Percentiles rank a stretch among this genome's conserved stretches.
Conservation (phyloP, 768 basidiomycete genomes). For the Lactarius tabidus region DNA sequence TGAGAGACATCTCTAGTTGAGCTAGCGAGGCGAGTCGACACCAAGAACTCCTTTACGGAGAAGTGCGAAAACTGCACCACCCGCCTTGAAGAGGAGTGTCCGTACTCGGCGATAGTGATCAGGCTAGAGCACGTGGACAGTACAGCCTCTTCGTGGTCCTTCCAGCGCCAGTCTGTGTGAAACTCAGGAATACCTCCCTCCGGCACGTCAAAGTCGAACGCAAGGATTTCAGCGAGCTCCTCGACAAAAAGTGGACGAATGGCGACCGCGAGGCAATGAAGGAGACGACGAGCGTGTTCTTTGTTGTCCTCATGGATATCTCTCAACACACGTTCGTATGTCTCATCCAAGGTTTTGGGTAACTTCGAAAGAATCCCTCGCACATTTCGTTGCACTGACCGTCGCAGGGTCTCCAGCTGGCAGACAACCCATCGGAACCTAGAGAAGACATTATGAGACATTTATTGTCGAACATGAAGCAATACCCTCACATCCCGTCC, state of each 20-base stretch:
- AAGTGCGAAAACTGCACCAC: conserved; percentile 2
- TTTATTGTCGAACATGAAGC: not conserved
- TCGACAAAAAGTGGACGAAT: not conserved
- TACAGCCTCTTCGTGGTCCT: not conserved
- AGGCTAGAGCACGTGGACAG: not conserved
- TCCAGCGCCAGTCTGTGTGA: not conserved
- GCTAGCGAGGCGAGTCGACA: not conserved
- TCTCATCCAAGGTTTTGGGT: conserved; percentile 2
- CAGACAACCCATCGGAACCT: conserved; percentile 3
- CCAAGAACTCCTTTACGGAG: conserved; percentile 5
- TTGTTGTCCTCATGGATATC: not conserved
- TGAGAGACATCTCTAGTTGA: not conserved
- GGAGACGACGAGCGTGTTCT: not conserved
- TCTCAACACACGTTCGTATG: not conserved
- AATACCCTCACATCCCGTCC: not conserved
- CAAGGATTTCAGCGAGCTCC: not conserved
- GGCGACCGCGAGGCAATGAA: conserved; percentile 5
- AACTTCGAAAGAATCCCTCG: not conserved
- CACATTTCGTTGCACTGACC: not conserved
- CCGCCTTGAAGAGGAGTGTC: not conserved
- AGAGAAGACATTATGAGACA: not conserved
- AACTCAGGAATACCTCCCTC: not conserved
- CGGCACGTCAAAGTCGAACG: not conserved
- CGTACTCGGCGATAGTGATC: not conserved
- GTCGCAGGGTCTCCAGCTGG: conserved; percentile 1